Evolutionary conservation across 1,139 yeast genomes (phyloP).

Genomic region (Taiozyma sp.): DNA sequence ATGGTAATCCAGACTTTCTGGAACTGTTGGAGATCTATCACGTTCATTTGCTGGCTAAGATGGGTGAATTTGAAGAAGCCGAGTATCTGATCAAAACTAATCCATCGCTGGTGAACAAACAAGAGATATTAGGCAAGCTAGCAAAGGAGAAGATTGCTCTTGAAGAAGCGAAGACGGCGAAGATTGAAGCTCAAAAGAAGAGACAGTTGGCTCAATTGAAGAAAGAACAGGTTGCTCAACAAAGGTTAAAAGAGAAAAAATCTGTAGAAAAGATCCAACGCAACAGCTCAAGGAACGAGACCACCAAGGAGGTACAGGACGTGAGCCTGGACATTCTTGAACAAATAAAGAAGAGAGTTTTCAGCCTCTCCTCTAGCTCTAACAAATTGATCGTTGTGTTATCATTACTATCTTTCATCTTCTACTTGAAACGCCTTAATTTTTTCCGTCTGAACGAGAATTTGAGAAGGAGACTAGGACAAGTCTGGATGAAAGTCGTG

Average conservation of each 20-base stretch:
- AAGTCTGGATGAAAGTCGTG: constrained; percentile 3
- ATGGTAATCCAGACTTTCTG: constrained; percentile 3
- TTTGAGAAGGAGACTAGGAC: neutral
- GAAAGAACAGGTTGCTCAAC: neutral
- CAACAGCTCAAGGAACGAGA: neutral
- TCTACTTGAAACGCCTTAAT: constrained; percentile 1
- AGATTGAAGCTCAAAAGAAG: neutral
- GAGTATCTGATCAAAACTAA: constrained; percentile 17
- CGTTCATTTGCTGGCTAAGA: constrained; percentile 15
- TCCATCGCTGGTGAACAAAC: constrained; percentile 10
- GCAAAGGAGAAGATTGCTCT: constrained; percentile 1
- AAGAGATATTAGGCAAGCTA: constrained; percentile 2
- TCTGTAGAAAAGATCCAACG: neutral
- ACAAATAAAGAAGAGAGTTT: constrained; percentile 1
- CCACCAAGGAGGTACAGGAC: neutral
- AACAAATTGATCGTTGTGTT: constrained; percentile 1
- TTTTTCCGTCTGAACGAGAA: constrained; percentile 1
- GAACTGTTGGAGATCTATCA: constrained; percentile 21
- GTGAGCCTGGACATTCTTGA: neutral
- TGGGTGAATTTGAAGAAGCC: constrained; percentile 17
- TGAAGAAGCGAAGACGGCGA: constrained; percentile 10
- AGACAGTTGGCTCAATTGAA: neutral
- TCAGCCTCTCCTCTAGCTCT: neutral
- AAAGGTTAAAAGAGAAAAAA: neutral
- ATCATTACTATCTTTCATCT: constrained; percentile 2